Base-by-base conservation (phyloP, 148 eudicot species). In the Camellia lanceoleosa region DNA sequence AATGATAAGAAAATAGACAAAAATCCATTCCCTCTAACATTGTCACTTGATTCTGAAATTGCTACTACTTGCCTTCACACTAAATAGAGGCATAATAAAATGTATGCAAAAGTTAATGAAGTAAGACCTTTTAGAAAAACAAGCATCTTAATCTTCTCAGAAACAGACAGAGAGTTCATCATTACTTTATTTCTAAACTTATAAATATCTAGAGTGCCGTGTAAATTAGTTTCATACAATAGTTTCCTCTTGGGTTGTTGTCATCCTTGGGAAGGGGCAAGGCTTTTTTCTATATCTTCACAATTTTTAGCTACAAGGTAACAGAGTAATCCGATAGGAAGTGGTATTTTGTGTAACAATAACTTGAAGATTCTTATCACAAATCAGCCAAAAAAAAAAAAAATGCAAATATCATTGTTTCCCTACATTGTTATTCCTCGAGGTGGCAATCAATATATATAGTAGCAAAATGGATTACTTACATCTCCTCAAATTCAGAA, bases 401-500 rank as follows among this genome's bases (percentile, higher is more conserved):
- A 30, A 30, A 30, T 30, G 38, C 38, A 30, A 30, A 30, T 30
- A 30, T 30, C 38, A 1, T 30, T 30, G 38, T 30, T 30, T 30
- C 38, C 38, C 38, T 30, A 30, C 38, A 1, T 30, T 30, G 38
- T 30, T 30, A 30, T 30, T 30, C 38, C 38, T 30, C 38, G 1
- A 30, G 38, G 38, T 30, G 38, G 38, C 38, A 30, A 30, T 30
- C 38, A 30, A 30, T 30, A 30, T 30, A 30, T 30, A 30, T 12
- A 63, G 59, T 14, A 76, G 59, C 59, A 61, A 51, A 19, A 82
- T 16, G 67, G 63, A 69, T 63, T 65, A 86, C 97, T 91, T 85
- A 93, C 98, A 96, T 96, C 83, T 96, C 99, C 85, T 96, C 99
- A 78, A 96, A 96, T 78, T 96, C 98, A n/a, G 99, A 96, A 79